Conservation (phyloP, 2,329 filamentous ascomycete species). For the Venturiaceae sp. region DNA sequence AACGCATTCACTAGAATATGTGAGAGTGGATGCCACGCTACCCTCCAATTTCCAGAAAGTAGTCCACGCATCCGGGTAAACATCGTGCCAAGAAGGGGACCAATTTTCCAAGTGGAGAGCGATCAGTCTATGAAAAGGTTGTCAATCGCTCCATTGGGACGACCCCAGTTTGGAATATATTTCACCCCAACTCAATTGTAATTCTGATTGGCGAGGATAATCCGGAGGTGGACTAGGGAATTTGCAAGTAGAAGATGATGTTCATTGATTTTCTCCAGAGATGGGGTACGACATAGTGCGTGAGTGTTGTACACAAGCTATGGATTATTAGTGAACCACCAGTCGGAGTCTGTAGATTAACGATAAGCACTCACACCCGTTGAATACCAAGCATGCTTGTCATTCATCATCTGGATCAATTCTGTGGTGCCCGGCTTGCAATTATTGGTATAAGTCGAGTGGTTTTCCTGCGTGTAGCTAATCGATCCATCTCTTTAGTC, state of each 20-base stretch:
- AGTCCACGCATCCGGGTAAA: background rate
- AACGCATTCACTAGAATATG: background rate
- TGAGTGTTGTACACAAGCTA: background rate
- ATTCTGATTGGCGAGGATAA: background rate
- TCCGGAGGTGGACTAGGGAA: background rate
- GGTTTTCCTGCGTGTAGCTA: background rate
- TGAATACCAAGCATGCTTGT: background rate
- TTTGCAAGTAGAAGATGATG: background rate
- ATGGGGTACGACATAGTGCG: background rate
- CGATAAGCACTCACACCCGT: background rate
- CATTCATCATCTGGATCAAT: background rate
- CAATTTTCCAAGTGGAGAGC: background rate
- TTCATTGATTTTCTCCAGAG: background rate
- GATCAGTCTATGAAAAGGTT: background rate
- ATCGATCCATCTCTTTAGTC: background rate
- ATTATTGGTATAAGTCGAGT: background rate
- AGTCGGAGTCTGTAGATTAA: background rate
- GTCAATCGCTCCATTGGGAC: background rate
- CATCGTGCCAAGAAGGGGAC: background rate
- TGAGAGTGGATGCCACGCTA: background rate
- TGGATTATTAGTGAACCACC: background rate
- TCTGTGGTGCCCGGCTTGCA: background rate
- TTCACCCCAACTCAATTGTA: background rate
- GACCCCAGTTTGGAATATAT: background rate
- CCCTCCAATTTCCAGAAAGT: background rate